phyloP scores from a whole-genome alignment of 108 stramenopile species.

The Nitzschia sp. region DNA sequence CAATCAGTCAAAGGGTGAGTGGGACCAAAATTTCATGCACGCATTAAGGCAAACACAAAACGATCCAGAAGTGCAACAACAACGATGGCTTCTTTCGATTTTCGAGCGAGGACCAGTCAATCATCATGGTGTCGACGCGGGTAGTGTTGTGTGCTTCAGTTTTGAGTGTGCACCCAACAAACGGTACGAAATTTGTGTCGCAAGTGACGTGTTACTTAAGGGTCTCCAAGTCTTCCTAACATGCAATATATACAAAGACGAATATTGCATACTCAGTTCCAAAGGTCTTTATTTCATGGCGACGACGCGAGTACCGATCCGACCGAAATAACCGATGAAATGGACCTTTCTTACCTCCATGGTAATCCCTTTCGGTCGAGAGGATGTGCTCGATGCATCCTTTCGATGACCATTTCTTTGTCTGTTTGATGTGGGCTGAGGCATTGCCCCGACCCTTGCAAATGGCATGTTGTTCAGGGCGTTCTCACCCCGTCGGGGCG shows the following conservation, averaged over 20 bases:
- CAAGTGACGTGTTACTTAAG: conserved; percentile 2
- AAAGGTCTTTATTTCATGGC: no score
- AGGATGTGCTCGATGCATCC: conserved; percentile 22
- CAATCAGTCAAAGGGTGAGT: no score
- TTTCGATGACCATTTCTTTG: conserved; percentile 19
- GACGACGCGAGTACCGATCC: no score
- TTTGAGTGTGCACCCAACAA: no score
- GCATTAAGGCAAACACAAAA: conserved; percentile 11
- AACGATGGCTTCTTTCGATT: no score
- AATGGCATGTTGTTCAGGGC: conserved; percentile 38
- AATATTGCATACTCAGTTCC: not conserved
- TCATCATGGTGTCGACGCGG: no score
- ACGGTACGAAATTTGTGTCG: not conserved
- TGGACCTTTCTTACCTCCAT: conserved; percentile 69
- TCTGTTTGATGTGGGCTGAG: conserved; percentile 39
- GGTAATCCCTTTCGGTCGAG: conserved; percentile 64
- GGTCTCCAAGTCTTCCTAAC: no score
- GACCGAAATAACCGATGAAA: not conserved
- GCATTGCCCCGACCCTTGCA: conserved; percentile 78
- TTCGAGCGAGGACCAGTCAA: no score
- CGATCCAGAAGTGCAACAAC: not conserved
- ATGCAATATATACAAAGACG: not conserved
- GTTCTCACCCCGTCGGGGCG: conserved; percentile 18
- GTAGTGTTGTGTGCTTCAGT: no score
- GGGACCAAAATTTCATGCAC: conserved; percentile 1